Evolutionary conservation across 1,139 yeast species (phyloP).

Genomic region (Debaryomyces robertsiae): DNA sequence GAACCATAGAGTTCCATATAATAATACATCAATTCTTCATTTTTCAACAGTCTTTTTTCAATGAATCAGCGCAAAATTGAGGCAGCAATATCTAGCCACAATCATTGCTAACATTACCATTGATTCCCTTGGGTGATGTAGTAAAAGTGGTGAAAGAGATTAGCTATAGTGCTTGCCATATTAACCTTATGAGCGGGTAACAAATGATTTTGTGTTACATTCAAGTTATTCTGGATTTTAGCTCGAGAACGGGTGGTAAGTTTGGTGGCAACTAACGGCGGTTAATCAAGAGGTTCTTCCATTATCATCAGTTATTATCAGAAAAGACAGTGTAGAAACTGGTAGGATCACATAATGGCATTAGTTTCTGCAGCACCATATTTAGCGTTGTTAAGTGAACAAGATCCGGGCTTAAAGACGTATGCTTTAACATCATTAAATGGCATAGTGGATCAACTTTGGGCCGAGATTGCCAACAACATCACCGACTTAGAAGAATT

Average conservation of each 20-base stretch:
- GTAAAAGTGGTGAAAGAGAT: no score
- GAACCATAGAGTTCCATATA: no score
- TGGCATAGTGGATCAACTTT: conserved; percentile 81
- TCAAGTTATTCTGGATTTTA: conserved; percentile 1
- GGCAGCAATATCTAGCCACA: no score
- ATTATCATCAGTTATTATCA: conserved; percentile 1
- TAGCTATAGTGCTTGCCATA: no score
- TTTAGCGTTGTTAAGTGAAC: conserved; percentile 83
- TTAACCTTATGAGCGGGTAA: conserved; percentile 6
- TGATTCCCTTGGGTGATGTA: no score
- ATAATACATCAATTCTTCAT: no score
- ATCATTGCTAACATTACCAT: no score
- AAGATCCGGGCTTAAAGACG: conserved; percentile 73
- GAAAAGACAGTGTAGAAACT: conserved; percentile 3
- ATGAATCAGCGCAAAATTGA: no score
- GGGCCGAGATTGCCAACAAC: conserved; percentile 97
- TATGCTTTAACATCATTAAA: conserved; percentile 86
- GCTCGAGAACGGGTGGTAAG: conserved; percentile 5
- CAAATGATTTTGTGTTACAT: conserved; percentile 11
- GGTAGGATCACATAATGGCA: conserved; percentile 42
- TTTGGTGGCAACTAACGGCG: conserved; percentile 15
- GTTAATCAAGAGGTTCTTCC: conserved; percentile 1
- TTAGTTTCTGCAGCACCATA: conserved; percentile 84
- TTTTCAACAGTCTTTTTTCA: no score
- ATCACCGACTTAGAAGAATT: conserved; percentile 86